Conservation (phyloP, 371 early-diverging fungal genomes). For the Mucor sp. region DNA sequence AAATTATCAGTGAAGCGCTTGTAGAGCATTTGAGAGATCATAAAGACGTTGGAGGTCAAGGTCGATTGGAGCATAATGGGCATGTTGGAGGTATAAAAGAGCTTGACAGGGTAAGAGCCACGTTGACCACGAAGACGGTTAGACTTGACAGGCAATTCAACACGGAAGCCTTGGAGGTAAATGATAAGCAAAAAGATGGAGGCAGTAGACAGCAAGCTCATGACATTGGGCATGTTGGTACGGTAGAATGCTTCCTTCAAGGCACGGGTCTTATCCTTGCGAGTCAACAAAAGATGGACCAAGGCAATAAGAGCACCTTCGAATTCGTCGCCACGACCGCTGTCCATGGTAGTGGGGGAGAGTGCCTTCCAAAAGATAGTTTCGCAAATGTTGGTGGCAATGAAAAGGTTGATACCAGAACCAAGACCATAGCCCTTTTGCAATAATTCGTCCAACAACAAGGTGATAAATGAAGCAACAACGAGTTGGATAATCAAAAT, state of each 20-base stretch:
- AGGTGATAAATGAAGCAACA: conserved; percentile 98
- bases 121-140: conserved; percentile 97
- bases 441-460: conserved; percentile 99
- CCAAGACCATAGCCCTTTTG: conserved; percentile 99
- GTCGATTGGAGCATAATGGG: conserved; percentile 99
- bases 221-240: conserved; percentile 96
- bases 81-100: conserved; percentile 99
- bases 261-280: conserved; percentile 98
- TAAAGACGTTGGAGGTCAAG: conserved; percentile 95
- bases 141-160: conserved; percentile 99
- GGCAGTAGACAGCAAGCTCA: conserved; percentile 93
- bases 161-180: conserved; percentile 99
- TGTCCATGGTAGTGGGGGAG: conserved; percentile 98
- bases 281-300: conserved; percentile 95
- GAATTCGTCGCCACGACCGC: conserved; percentile 99
- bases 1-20: conserved; percentile 97
- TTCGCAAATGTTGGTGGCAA: conserved; percentile 99
- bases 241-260: conserved; percentile 99
- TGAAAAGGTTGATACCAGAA: conserved; percentile 99
- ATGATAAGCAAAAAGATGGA: conserved; percentile 97
- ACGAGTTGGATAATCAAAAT: conserved; percentile 98
- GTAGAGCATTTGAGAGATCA: conserved; percentile 98
- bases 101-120: conserved; percentile 98
- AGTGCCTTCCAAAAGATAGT: conserved; percentile 99
- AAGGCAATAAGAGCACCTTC: conserved; percentile 99